These are phyloP conservation scores for Microbotryum lychnidis-dioicae DNA, from an alignment of 1,284 basidiomycete species.

Conservation along the genomic window DNA sequence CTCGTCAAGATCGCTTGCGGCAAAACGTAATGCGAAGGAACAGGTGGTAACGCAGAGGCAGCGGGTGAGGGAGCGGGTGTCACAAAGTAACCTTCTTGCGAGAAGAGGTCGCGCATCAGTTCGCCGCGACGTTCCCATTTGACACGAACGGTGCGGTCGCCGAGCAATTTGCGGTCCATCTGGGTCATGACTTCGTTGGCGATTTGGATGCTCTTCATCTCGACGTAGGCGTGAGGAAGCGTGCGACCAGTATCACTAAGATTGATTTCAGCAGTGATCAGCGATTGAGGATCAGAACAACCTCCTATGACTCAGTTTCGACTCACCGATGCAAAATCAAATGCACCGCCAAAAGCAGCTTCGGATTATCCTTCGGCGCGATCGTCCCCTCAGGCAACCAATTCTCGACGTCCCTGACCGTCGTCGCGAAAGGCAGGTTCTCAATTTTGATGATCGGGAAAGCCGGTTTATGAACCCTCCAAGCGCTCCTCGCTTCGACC, in stretches of 20 bases:
- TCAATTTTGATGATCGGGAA: slow-evolving; percentile 23
- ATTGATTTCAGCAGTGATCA: too few relatives aligned
- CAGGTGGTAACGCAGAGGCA: slow-evolving; percentile 18
- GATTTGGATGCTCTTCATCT: not conserved
- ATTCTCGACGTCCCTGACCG: slow-evolving; percentile 2
- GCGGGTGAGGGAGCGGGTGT: slow-evolving; percentile 5
- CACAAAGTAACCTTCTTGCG: slow-evolving; percentile 9
- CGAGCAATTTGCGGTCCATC: slow-evolving; percentile 15
- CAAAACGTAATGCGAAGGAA: slow-evolving; percentile 10
- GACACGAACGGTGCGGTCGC: slow-evolving; percentile 25
- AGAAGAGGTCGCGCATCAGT: slow-evolving; percentile 26
- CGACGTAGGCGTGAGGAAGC: slow-evolving; percentile 30
- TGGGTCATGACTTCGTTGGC: slow-evolving; percentile 5
- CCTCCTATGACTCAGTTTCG: not conserved
- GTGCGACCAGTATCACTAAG: slow-evolving; percentile 21
- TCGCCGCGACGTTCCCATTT: slow-evolving; percentile 28
- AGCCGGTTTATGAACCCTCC: too few relatives aligned
- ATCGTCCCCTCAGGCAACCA: slow-evolving; percentile 13
- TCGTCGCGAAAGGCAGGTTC: slow-evolving; percentile 23
- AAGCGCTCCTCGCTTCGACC: too few relatives aligned
- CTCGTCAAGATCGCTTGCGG: not conserved
- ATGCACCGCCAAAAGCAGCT: slow-evolving; percentile 15
- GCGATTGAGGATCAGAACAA: not conserved
- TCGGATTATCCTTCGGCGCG: not conserved
- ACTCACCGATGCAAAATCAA: slow-evolving; percentile 25